Base-by-base conservation (phyloP, 768 basidiomycete genomes). In the Myochromella boudieri region DNA sequence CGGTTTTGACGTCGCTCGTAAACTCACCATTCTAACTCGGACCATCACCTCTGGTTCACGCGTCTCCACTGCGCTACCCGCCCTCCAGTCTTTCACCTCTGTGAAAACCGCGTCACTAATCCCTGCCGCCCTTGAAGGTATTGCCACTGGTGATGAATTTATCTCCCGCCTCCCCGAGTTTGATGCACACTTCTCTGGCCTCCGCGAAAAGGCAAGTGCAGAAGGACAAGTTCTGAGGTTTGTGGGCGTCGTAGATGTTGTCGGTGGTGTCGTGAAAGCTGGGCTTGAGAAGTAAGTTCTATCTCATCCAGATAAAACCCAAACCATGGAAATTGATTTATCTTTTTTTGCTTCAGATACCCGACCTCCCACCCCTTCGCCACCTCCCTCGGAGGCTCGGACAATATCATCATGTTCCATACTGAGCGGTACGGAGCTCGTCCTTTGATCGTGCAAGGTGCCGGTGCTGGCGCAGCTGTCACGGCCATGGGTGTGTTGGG, bases 331-430 rank as follows among this genome's bases (percentile, higher is more conserved):
- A n/a, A 12, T 34, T 9, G 6, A 29, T 42, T 42, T 41, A 43
- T 50, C 47, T 43, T 12, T 46, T 24, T 43, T 49, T 27, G 0
- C 17, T 25, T 15, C 52, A 97, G 95, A 64, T 99, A 98, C 64
- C 81, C 93, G 4, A 75, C 71, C 20, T 80, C 84, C 12, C 97
- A 99, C 65, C 88, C 97, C 1, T 98, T 99, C 60, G 95, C 95
- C 3, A 95, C 95, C 1, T 90, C 95, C 1, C 80, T 99, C 11
- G 90, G 92, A 17, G 97, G 95, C 1, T 93, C 93, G 17, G 97
- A 99, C 67, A 98, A 98, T 65, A 97, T 99, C 62, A 81, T 99
- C 63, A 90, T 97, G 75, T 97, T 98, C 80, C 88, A 92, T 62
- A 97, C 95, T 0, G 84, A 89, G 60, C 77, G 97, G 32, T 99